Evolutionary conservation across 352 stramenopile genomes (phyloP), one percentile per base, ranked within the genome.

Genomic region (Bremia lactucae): DNA sequence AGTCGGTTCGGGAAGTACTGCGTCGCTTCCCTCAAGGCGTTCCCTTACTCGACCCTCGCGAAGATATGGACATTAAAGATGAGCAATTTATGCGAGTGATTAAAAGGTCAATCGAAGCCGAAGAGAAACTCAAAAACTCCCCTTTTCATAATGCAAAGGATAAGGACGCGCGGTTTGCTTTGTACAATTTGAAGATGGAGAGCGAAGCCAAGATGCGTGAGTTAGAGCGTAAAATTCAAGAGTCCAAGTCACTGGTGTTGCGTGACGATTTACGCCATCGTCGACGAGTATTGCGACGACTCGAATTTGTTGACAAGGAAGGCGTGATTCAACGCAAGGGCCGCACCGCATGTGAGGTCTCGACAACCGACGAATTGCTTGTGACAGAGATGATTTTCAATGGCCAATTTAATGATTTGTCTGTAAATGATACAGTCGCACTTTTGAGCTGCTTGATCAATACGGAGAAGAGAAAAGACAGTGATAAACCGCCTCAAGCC

Each of bases 251-350:
- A 3, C 85, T 98, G 31, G 92, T 97, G 13, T 87, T 99, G 74
- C 95, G 96, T 43, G 95, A 96, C 31, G 83, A 96, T 31, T 59
- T 98, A 36, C 86, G 91, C 43, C 88, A 95, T 28, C 98, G 97
- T 55, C 97, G 98, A 46, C 71, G 89, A 38, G 95, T 99, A 19
- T 72, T 99, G 28, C 89, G 94, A 15, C 73, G 95, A 26, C 68
- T 99, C 7, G 95, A 96, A 24, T 96, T 98, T 65, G 91, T 98
- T 3, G 88, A 97, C 59, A 79, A 81, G 31, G 83, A 97, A 19
- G 81, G 83, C 11, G 94, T 99, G 29, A 98, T 99, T 55, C 91
- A 98, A 62, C 91, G 95, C n/a, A 99, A 99, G 72, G 96, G 96
- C 23, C 82, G 96, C 33, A 97, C 96, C 16, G 96, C 95, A 3